Evolutionary conservation across 768 basidiomycete species (phyloP).

Genomic region (Russula ochroleuca): DNA sequence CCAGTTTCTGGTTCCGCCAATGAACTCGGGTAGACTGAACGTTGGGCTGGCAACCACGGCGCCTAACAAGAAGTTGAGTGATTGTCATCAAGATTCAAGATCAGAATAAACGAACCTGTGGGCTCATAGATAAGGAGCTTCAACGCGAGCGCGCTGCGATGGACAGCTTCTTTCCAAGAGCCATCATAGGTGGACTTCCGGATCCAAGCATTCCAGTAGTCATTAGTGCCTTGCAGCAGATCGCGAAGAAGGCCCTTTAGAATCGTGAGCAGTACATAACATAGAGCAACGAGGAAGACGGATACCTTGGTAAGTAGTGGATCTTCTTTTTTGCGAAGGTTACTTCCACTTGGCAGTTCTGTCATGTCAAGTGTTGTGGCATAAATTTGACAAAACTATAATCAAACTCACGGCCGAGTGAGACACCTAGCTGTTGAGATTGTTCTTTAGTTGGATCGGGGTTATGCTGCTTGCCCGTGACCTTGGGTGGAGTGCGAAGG

Average conservation of each 20-base stretch:
- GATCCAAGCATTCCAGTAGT: conserved; percentile 89
- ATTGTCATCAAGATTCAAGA: conserved; percentile 6
- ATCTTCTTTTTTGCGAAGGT: conserved; percentile 55
- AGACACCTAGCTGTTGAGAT: conserved; percentile 45
- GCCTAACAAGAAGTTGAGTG: conserved; percentile 41
- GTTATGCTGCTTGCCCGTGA: conserved; percentile 28
- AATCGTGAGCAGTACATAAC: background rate
- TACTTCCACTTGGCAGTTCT: conserved; percentile 46
- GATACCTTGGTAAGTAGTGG: conserved; percentile 64
- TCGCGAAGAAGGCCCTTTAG: conserved; percentile 51
- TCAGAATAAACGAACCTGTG: conserved; percentile 47
- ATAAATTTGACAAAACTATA: background rate
- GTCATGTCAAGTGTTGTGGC: background rate
- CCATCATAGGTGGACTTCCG: conserved; percentile 85
- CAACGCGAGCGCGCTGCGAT: conserved; percentile 87
- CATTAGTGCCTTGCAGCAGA: conserved; percentile 64
- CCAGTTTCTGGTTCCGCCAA: conserved; percentile 90
- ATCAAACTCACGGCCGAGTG: conserved; percentile 39
- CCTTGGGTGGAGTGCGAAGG: conserved; percentile 63
- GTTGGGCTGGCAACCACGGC: conserved; percentile 95
- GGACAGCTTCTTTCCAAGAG: conserved; percentile 93
- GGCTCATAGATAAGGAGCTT: conserved; percentile 93
- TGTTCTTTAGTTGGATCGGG: conserved; percentile 38
- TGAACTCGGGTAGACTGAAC: conserved; percentile 88
- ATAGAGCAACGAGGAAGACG: background rate